Percentiles rank a stretch among this genome's conserved stretches.
Conservation (phyloP, 257 asterid species). For the Solanum pimpinellifolium region DNA sequence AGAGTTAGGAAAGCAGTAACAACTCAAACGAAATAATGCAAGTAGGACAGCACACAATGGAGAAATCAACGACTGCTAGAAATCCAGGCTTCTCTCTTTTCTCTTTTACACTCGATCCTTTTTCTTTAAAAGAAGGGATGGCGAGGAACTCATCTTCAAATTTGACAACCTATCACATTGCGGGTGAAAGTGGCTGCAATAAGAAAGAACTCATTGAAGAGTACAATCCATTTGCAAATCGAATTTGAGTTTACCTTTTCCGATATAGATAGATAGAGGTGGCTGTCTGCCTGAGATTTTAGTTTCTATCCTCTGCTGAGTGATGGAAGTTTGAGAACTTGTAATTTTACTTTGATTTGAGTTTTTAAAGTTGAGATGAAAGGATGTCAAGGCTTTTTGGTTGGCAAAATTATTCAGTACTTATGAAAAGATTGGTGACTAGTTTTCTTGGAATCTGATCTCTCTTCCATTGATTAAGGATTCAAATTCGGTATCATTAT, state of each 20-base stretch:
- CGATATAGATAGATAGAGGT: slow-evolving; percentile 29
- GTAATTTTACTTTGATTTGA: slow-evolving; percentile 19
- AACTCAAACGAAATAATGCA: no score
- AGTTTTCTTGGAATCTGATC: no score
- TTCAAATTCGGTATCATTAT: no score
- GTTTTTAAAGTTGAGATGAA: background rate
- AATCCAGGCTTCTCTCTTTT: slow-evolving; percentile 78
- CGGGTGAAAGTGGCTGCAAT: slow-evolving; percentile 26
- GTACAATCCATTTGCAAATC: slow-evolving; percentile 86
- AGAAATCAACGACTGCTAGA: slow-evolving; percentile 19
- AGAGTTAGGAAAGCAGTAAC: no score
- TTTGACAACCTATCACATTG: slow-evolving; percentile 5
- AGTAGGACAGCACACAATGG: slow-evolving; percentile 17
- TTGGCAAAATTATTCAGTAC: no score
- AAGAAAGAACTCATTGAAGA: slow-evolving; percentile 57
- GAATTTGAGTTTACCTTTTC: slow-evolving; percentile 72
- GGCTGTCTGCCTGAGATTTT: slow-evolving; percentile 3
- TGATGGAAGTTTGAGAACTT: slow-evolving; percentile 35
- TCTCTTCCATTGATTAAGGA: no score
- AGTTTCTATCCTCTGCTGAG: slow-evolving; percentile 14
- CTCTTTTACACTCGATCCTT: slow-evolving; percentile 46
- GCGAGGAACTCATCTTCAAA: no score
- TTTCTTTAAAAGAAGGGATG: background rate
- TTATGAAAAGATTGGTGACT: no score
- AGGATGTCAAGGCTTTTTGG: background rate